Evolutionary conservation across 441 rosid species (phyloP).

Genomic region (Erodium chrysanthum): DNA sequence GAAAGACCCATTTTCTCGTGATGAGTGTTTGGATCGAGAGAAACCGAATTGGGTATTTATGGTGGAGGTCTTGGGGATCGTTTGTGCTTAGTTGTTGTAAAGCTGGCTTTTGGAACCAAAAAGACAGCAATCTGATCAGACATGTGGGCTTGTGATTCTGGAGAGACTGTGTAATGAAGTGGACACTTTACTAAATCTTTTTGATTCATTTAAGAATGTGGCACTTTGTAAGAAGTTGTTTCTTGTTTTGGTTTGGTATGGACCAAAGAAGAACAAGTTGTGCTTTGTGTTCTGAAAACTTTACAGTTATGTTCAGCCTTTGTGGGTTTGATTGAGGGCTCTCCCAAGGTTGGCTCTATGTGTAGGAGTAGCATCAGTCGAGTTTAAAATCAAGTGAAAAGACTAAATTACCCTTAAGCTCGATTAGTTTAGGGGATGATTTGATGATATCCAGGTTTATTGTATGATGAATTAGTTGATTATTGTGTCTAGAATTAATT

Average conservation of each 20-base stretch:
- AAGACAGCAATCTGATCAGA: not conserved
- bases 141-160: not conserved
- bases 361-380: not conserved
- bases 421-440: too few species aligned
- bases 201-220: not conserved
- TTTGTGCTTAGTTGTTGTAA: conserved; percentile 2
- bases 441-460: too few species aligned
- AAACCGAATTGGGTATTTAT: not conserved
- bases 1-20: conserved; percentile 29
- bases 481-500: too few species aligned
- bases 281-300: not conserved
- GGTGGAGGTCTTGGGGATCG: not conserved
- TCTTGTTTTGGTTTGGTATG: not conserved
- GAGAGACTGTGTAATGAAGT: not conserved
- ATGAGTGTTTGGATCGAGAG: not conserved
- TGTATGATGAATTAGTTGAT: too few species aligned
- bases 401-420: too few species aligned
- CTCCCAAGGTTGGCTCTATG: not conserved
- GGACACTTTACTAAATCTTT: not conserved
- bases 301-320: not conserved
- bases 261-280: not conserved
- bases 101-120: conserved; percentile 2
- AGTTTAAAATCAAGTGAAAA: too few species aligned
- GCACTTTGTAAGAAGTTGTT: not conserved
- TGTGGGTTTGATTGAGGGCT: not conserved